A percentile compares a stretch with the other conserved stretches of the same genome.
These are phyloP conservation scores for Lepidopterella palustris DNA, from an alignment of 495 filamentous ascomycete genomes.

Conservation along the genomic window DNA sequence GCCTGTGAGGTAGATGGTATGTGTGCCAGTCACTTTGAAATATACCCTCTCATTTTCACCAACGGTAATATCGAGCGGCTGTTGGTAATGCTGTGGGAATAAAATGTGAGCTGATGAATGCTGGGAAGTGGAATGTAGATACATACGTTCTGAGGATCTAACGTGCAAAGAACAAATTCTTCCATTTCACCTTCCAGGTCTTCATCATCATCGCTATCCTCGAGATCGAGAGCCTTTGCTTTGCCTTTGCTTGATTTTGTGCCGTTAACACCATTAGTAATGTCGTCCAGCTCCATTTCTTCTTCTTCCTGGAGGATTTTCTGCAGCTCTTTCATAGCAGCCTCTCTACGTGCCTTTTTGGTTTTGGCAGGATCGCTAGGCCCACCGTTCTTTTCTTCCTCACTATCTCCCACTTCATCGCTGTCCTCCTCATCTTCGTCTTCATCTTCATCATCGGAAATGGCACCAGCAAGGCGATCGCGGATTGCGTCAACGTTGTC, in stretches of 20 bases:
- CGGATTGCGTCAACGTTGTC: constrained; percentile 61
- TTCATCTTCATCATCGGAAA: constrained; percentile 40
- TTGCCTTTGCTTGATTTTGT: constrained; percentile 66
- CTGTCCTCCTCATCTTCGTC: constrained; percentile 58
- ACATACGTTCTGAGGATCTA: constrained; percentile 74
- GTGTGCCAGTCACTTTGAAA: constrained; percentile 87
- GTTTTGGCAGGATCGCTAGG: constrained; percentile 84
- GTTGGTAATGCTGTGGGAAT: constrained; percentile 71
- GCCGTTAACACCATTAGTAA: constrained; percentile 57
- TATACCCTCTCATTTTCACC: constrained; percentile 77
- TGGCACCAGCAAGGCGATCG: constrained; percentile 45
- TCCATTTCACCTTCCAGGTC: constrained; percentile 66
- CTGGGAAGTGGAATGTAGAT: neutral
- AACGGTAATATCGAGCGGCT: constrained; percentile 87
- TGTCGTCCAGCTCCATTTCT: constrained; percentile 52
- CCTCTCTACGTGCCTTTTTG: constrained; percentile 70
- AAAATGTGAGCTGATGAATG: neutral
- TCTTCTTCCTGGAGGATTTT: constrained; percentile 51
- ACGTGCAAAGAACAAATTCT: constrained; percentile 86
- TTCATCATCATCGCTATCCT: constrained; percentile 56
- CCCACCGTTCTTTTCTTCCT: constrained; percentile 74
- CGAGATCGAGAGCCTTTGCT: constrained; percentile 56
- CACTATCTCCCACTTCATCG: constrained; percentile 45
- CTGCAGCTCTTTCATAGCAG: constrained; percentile 45
- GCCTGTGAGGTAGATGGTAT: constrained; percentile 84